A percentile compares a stretch with the other conserved stretches of the same genome.
phyloP scores from a whole-genome alignment of 2,329 filamentous ascomycete genomes.

The Davidsoniella neocaledoniae region DNA sequence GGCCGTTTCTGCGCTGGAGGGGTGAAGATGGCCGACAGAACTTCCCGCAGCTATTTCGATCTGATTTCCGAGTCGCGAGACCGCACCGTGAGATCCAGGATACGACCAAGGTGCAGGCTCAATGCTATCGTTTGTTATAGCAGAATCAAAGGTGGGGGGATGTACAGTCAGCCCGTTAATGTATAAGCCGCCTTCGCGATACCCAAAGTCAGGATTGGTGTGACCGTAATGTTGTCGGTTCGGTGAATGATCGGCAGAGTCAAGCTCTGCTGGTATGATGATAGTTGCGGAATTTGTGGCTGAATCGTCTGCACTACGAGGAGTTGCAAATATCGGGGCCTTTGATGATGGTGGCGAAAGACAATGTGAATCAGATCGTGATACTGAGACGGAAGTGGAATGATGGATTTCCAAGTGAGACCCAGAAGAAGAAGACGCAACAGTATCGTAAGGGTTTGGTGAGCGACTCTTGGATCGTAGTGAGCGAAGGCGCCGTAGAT shows the following conservation, averaged over 20 bases:
- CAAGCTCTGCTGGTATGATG: background rate
- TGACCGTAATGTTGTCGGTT: background rate
- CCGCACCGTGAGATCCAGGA: no score
- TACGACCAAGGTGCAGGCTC: no score
- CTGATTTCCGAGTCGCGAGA: no score
- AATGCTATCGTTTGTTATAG: background rate
- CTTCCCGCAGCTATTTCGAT: no score
- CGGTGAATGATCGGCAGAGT: background rate
- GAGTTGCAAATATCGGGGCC: background rate
- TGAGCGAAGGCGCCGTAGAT: conserved; percentile 6
- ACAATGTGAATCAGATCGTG: background rate
- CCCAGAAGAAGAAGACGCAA: background rate
- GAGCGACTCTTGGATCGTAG: conserved; percentile 1
- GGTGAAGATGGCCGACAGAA: no score
- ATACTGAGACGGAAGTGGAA: conserved; percentile 7
- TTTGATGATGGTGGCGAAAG: background rate
- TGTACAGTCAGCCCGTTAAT: conserved; percentile 10
- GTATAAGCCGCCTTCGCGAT: background rate
- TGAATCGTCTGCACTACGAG: no score
- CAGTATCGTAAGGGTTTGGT: conserved; percentile 1
- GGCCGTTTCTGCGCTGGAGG: no score
- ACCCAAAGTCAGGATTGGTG: background rate
- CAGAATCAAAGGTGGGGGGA: background rate
- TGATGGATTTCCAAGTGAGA: conserved; percentile 10
- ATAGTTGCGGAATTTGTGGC: background rate